Evolutionary conservation across 1,139 yeast genomes (phyloP).

Genomic region (Sugiyamaella neomexicana): DNA sequence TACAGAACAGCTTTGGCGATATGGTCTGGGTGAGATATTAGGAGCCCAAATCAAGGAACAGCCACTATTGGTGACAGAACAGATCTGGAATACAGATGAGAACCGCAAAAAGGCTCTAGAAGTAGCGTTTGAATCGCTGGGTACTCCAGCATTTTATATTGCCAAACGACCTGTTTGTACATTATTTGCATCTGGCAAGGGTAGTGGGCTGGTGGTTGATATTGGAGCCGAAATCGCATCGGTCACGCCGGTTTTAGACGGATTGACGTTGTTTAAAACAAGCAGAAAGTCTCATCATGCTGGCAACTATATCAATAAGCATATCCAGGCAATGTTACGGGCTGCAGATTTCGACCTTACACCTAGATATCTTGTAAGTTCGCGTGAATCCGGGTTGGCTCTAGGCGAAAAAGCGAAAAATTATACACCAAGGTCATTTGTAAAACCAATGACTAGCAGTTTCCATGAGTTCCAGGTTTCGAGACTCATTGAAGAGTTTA

Average conservation of each 20-base stretch:
- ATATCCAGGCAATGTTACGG: slow-evolving; percentile 33
- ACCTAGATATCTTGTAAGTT: slow-evolving; percentile 41
- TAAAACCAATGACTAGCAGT: slow-evolving; percentile 30
- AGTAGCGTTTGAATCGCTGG: slow-evolving; percentile 66
- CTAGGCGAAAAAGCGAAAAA: slow-evolving; percentile 40
- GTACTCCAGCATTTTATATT: slow-evolving; percentile 82
- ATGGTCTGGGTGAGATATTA: slow-evolving; percentile 44
- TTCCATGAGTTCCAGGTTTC: slow-evolving; percentile 36
- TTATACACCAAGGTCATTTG: slow-evolving; percentile 40
- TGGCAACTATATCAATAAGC: slow-evolving; percentile 40
- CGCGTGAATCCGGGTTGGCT: slow-evolving; percentile 33
- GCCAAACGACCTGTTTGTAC: slow-evolving; percentile 88
- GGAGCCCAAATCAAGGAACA: slow-evolving; percentile 62
- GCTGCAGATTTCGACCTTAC: slow-evolving; percentile 28
- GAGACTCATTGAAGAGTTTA: slow-evolving; percentile 55
- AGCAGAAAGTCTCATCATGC: slow-evolving; percentile 38
- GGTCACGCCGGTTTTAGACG: slow-evolving; percentile 93
- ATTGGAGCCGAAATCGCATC: slow-evolving; percentile 82
- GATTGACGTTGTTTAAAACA: slow-evolving; percentile 68
- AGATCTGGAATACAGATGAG: slow-evolving; percentile 74
- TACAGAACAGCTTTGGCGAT: slow-evolving; percentile 42
- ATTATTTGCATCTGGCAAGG: slow-evolving; percentile 90
- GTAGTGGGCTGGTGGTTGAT: slow-evolving; percentile 90
- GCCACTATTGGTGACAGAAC: slow-evolving; percentile 80
- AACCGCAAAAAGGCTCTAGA: slow-evolving; percentile 77